A percentile compares a stretch with the other conserved stretches of the same genome.
phyloP scores from a whole-genome alignment of 768 basidiomycete genomes.

The Lactifluus pinguis region DNA sequence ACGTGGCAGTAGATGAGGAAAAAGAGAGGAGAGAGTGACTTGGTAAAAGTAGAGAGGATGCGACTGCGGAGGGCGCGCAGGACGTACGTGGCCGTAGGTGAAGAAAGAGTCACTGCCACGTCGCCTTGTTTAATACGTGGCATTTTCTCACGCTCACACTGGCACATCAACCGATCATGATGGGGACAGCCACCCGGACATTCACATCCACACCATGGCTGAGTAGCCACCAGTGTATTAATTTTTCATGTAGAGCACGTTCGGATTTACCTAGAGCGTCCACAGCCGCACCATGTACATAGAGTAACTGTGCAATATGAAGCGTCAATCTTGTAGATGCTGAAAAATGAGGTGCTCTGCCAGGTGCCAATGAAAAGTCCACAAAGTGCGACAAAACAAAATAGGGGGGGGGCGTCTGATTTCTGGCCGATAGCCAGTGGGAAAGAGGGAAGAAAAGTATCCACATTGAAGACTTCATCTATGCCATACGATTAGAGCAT shows the following conservation, averaged over 20 bases:
- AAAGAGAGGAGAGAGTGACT: not conserved
- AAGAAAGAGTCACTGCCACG: constrained; percentile 16
- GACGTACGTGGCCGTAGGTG: constrained; percentile 22
- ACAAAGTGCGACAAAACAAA: not conserved
- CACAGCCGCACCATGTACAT: not conserved
- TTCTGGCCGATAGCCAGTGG: fast-evolving
- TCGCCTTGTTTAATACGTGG: not conserved
- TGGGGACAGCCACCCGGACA: too few species aligned
- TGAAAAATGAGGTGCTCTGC: not conserved
- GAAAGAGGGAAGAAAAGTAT: not conserved
- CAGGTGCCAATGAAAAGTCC: not conserved
- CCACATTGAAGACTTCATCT: not conserved
- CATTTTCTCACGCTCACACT: not conserved
- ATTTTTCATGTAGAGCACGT: not conserved
- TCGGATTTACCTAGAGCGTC: not conserved
- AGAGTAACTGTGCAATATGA: too few species aligned
- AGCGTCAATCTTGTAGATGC: not conserved
- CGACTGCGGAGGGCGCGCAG: constrained; percentile 17
- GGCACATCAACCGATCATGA: too few species aligned
- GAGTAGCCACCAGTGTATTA: not conserved
- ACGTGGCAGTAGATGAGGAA: not conserved
- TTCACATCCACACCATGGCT: not conserved
- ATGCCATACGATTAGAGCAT: not conserved
- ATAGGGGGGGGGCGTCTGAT: not conserved
- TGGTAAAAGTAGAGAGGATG: not conserved